Evolutionary conservation across 2,329 filamentous ascomycete species (phyloP).

Genomic region (Xylariaceae sp.): DNA sequence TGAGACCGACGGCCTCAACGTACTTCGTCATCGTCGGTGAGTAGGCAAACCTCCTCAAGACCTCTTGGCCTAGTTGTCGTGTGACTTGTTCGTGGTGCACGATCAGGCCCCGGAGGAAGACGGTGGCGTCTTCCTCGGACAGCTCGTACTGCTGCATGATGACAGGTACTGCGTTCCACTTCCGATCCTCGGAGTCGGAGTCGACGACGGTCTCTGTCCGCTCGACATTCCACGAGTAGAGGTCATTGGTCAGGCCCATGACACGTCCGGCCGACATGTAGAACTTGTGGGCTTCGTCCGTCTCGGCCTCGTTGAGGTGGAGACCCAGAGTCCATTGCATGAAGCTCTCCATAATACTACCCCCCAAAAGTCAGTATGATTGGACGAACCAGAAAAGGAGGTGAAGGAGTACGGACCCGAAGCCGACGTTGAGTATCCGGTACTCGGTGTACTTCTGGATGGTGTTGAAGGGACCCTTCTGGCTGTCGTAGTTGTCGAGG

Average conservation of each 20-base stretch:
- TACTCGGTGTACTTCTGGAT: constrained; percentile 32
- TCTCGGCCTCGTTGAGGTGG: constrained; percentile 30
- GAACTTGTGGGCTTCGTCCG: constrained; percentile 26
- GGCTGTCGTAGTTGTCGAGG: constrained; percentile 32
- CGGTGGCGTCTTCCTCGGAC: constrained; percentile 24
- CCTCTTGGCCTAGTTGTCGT: constrained; percentile 23
- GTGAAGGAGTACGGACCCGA: constrained; percentile 17
- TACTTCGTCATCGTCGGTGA: constrained; percentile 28
- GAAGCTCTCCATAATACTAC: constrained; percentile 32
- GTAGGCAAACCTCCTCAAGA: constrained; percentile 22
- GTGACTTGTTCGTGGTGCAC: constrained; percentile 28
- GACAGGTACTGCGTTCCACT: constrained; percentile 32
- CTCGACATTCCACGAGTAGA: constrained; percentile 33
- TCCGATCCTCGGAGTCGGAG: constrained; percentile 25
- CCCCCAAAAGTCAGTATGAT: constrained; percentile 1
- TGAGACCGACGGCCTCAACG: constrained; percentile 28
- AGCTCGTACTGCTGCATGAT: constrained; percentile 32
- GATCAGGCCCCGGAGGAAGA: constrained; percentile 28
- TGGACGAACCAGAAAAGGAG: not conserved
- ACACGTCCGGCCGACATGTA: constrained; percentile 31
- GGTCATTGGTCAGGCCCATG: constrained; percentile 31
- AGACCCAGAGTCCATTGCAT: constrained; percentile 32
- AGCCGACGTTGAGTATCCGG: constrained; percentile 31
- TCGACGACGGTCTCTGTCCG: constrained; percentile 25
- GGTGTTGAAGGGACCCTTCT: constrained; percentile 29